A percentile compares a stretch with the other conserved stretches of the same genome.
These are phyloP conservation scores for Cercospora sp. DNA, from an alignment of 2,329 filamentous ascomycete genomes.

Conservation along the genomic window DNA sequence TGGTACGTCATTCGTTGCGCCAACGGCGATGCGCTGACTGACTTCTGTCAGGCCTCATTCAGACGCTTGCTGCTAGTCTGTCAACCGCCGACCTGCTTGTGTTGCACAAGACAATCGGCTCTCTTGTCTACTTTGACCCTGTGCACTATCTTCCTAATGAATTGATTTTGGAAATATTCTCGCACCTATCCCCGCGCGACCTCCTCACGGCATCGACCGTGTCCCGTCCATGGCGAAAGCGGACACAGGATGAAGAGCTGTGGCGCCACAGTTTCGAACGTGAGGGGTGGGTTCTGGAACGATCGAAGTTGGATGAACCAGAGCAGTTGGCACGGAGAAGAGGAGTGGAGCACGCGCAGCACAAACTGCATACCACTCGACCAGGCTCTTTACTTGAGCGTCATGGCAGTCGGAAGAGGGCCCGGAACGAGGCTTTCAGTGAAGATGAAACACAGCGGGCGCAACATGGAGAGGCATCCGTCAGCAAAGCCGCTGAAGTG, in stretches of 20 bases:
- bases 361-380: constrained; percentile 65
- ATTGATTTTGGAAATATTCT: constrained; percentile 85
- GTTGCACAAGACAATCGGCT: constrained; percentile 54
- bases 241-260: constrained; percentile 78
- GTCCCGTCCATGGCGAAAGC: constrained; percentile 77
- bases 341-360: constrained; percentile 22
- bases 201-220: constrained; percentile 76
- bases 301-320: constrained; percentile 29
- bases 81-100: background rate
- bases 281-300: constrained; percentile 70
- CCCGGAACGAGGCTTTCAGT: constrained; percentile 38
- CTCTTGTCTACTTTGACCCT: constrained; percentile 78
- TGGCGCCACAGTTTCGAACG: constrained; percentile 82
- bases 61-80: background rate
- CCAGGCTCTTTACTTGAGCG: constrained; percentile 42
- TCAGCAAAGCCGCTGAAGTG: background rate
- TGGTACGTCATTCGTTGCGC: constrained; percentile 1
- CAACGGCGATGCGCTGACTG: background rate
- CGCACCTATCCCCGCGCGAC: constrained; percentile 78
- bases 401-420: constrained; percentile 35
- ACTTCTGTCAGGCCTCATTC: background rate
- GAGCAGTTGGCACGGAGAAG: constrained; percentile 26
- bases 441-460: constrained; percentile 29
- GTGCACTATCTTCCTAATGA: constrained; percentile 82
- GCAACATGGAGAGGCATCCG: background rate